These are phyloP conservation scores for Yamadazyma dushanensis DNA, from an alignment of 1,139 yeast genomes.

Conservation along the genomic window DNA sequence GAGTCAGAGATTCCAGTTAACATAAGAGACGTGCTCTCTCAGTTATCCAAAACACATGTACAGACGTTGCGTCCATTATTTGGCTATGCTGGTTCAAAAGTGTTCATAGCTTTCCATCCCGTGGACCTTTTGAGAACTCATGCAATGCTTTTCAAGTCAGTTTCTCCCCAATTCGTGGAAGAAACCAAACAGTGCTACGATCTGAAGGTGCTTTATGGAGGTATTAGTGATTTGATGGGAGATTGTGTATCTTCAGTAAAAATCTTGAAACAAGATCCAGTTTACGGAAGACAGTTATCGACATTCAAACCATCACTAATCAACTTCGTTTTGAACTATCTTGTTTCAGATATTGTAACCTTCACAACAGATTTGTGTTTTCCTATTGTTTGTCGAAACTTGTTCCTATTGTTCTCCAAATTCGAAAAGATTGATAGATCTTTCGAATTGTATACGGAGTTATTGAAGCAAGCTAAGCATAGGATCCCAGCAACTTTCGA, in stretches of 20 bases:
- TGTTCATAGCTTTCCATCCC: constrained; percentile 21
- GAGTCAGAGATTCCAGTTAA: constrained; percentile 9
- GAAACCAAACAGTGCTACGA: constrained; percentile 25
- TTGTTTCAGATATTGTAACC: constrained; percentile 15
- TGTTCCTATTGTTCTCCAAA: constrained; percentile 35
- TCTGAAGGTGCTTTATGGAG: constrained; percentile 29
- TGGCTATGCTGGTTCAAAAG: constrained; percentile 7
- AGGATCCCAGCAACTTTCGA: constrained; percentile 4
- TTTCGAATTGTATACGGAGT: constrained; percentile 3
- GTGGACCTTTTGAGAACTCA: constrained; percentile 39
- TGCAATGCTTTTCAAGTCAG: constrained; percentile 27
- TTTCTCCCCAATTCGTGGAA: constrained; percentile 24
- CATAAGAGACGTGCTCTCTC: constrained; percentile 5
- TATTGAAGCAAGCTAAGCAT: constrained; percentile 3
- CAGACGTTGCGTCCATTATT: constrained; percentile 7
- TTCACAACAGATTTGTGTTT: constrained; percentile 29
- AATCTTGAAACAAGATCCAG: constrained; percentile 31
- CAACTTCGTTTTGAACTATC: constrained; percentile 28
- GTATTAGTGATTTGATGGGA: constrained; percentile 28
- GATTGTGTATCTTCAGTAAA: constrained; percentile 33
- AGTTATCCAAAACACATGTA: constrained; percentile 7
- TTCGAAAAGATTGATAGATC: constrained; percentile 3
- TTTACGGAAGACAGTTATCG: constrained; percentile 37
- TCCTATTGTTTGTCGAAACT: constrained; percentile 25
- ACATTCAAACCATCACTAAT: constrained; percentile 32